A percentile compares a stretch with the other conserved stretches of the same genome.
phyloP scores from a whole-genome alignment of 495 filamentous ascomycete genomes.

The Lindgomyces ingoldianus region DNA sequence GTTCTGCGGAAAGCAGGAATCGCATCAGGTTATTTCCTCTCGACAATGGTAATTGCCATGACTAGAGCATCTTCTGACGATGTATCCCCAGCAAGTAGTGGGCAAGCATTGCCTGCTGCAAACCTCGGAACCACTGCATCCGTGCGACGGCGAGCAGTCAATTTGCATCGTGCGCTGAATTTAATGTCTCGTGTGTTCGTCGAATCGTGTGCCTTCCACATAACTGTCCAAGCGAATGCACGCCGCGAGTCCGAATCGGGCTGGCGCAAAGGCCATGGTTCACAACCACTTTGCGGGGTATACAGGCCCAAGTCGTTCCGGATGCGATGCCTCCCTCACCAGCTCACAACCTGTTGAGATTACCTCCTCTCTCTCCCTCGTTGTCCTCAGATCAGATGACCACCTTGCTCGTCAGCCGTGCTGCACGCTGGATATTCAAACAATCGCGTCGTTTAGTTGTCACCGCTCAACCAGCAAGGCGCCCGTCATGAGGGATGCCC shows the following conservation, averaged over 20 bases:
- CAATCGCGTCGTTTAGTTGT: background rate
- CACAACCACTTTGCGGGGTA: slow-evolving; percentile 16
- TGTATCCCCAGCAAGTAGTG: too few relatives aligned
- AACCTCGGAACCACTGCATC: too few relatives aligned
- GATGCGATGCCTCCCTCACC: too few relatives aligned
- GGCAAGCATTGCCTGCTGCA: background rate
- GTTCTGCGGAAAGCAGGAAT: background rate
- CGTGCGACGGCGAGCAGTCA: too few relatives aligned
- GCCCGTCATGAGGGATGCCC: background rate
- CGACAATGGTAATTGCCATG: too few relatives aligned
- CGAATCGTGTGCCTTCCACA: background rate
- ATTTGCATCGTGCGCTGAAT: too few relatives aligned
- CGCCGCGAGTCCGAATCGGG: background rate
- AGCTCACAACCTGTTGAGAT: background rate
- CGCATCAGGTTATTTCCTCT: background rate
- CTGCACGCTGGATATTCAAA: background rate
- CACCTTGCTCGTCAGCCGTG: background rate
- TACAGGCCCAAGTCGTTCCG: too few relatives aligned
- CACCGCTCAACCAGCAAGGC: slow-evolving; percentile 4
- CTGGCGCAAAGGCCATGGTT: slow-evolving; percentile 28
- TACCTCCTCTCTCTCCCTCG: background rate
- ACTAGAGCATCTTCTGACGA: too few relatives aligned
- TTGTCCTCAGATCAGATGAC: background rate
- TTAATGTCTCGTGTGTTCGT: too few relatives aligned
- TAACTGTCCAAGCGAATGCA: background rate